Base-by-base conservation (phyloP, 192 early-diverging fungal genomes). In the Phlyctochytrium bullatum region DNA sequence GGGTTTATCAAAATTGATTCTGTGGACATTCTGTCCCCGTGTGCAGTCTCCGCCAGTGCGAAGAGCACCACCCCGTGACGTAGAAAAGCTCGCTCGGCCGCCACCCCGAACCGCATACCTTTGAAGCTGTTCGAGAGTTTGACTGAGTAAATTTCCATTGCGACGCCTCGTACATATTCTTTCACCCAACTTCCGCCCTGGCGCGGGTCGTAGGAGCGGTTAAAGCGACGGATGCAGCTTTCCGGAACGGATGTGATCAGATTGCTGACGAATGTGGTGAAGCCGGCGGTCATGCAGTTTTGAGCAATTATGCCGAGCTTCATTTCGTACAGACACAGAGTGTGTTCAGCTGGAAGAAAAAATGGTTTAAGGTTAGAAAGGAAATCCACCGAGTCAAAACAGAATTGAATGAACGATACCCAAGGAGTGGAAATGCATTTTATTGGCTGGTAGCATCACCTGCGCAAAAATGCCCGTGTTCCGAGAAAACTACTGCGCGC, bases 241-340 rank as follows among this genome's bases (percentile, higher is more conserved):
- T 83, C 80, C 4, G 90, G 85, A 34, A 91, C 83, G 23, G 85
- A 83, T 34, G 86, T 85, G 0, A 87, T 88, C 60, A 91, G 71
- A 16, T 88, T 71, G 67, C 86, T 79, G 36, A 91, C 30, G 32
- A 91, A 61, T 27, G 89, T 87, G 1, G 88, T 79, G 69, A 91
- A 89, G 16, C 90, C 90, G 0, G 90, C 88, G 25, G 87, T 80
- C 53, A 89, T 68, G 23, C 83, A 82, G 66, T 83, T 86, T 75
- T 89, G 87, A 16, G 89, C 89, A 56, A 89, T 68, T 56, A 91
- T 71, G 12, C 88, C 89, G 36, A 90, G 72, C 1, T 85, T 83
- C 61, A 89, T 78, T 73, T 91, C 89, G 54, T 90, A 89, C 24
- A 90, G 73, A 70, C 89, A 91, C 29, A 91, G 73, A 0, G 87